Evolutionary conservation across 1,139 yeast species (phyloP).

Genomic region (Pichia sp.): DNA sequence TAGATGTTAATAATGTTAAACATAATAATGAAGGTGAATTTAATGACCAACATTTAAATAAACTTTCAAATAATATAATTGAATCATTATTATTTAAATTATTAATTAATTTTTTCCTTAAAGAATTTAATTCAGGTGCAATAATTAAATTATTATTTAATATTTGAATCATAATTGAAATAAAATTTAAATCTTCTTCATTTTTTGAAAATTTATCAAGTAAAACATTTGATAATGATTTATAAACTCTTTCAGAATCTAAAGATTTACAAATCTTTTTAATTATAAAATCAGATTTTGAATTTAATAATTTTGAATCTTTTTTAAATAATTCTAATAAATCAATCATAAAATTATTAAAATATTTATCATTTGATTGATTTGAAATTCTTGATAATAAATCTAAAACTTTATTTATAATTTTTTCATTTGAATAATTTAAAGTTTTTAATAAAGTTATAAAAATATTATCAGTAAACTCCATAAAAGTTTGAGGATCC

Average conservation of each 20-base stretch:
- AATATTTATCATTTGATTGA: conserved; percentile 72
- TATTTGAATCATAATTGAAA: conserved; percentile 78
- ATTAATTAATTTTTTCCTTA: conserved; percentile 57
- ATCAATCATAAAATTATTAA: conserved; percentile 69
- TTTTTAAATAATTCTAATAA: conserved; percentile 63
- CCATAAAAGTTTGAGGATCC: conserved; percentile 57
- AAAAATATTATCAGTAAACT: conserved; percentile 60
- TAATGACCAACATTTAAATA: conserved; percentile 90
- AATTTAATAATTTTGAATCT: conserved; percentile 55
- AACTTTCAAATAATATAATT: conserved; percentile 68
- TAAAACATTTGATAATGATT: conserved; percentile 72
- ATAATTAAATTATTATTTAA: conserved; percentile 84
- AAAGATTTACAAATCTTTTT: conserved; percentile 78
- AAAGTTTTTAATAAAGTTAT: conserved; percentile 75
- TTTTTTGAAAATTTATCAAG: conserved; percentile 31
- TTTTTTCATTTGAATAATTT: conserved; percentile 81
- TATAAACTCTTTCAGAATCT: conserved; percentile 77
- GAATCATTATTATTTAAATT: conserved; percentile 2
- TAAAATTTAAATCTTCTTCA: conserved; percentile 55
- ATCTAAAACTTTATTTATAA: conserved; percentile 70
- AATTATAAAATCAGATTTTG: conserved; percentile 78
- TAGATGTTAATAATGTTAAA: conserved; percentile 79
- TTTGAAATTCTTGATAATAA: conserved; percentile 73
- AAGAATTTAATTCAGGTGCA: conserved; percentile 67
- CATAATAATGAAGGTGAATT: conserved; percentile 87